Evolutionary conservation across 805 yeast species (phyloP).

Genomic region (Metschnikowia shivogae): DNA sequence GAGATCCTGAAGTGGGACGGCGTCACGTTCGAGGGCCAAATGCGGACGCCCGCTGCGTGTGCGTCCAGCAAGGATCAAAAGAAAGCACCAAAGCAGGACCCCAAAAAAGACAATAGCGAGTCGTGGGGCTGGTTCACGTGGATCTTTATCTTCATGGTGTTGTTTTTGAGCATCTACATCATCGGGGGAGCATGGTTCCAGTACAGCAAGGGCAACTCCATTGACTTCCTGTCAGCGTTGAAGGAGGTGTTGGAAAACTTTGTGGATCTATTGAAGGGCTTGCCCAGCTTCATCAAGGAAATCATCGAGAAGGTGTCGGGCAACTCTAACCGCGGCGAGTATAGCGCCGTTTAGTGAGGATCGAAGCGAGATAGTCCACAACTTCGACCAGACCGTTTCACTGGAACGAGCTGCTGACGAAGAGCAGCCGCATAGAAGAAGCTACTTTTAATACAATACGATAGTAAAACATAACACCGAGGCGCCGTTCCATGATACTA

Average conservation of each 20-base stretch:
- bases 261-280: conserved; percentile 50
- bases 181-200: conserved; percentile 74
- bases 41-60: conserved; percentile 39
- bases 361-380: too few species aligned
- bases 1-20: conserved; percentile 37
- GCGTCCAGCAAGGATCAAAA: conserved; percentile 25
- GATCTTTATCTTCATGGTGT: conserved; percentile 68
- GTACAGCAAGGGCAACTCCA: conserved; percentile 64
- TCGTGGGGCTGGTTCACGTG: conserved; percentile 84
- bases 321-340: conserved; percentile 72
- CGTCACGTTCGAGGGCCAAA: conserved; percentile 19
- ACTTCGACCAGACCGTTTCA: too few species aligned
- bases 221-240: conserved; percentile 69
- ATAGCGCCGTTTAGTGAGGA: conserved; percentile 70
- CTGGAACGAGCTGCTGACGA: too few species aligned
- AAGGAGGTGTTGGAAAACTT: conserved; percentile 70
- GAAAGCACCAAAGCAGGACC: conserved; percentile 22
- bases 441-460: too few species aligned
- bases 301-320: conserved; percentile 64
- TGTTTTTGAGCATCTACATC: conserved; percentile 67
- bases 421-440: too few species aligned
- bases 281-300: conserved; percentile 67
- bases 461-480: too few species aligned
- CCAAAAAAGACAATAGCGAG: conserved; percentile 30
- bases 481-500: not conserved